phyloP scores from a whole-genome alignment of 202 grass and related monocot genomes.

The Saccharum hybrid region DNA sequence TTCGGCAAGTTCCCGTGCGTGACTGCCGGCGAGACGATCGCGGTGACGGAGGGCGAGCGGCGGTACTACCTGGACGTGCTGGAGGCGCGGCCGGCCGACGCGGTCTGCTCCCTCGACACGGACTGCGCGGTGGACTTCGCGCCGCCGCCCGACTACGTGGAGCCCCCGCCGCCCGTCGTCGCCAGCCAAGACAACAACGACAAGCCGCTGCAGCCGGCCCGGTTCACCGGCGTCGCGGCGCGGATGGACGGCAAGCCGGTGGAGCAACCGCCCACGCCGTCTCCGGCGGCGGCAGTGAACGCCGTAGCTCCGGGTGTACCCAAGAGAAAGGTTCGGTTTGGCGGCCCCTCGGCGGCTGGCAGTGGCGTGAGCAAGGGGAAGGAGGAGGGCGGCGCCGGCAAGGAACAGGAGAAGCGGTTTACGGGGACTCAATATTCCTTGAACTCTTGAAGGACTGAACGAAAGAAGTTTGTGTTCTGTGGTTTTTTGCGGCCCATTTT shows the following conservation, averaged over 20 bases:
- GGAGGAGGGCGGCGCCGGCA: background rate
- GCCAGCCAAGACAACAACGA: background rate
- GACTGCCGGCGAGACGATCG: constrained; percentile 57
- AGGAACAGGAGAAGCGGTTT: constrained; percentile 12
- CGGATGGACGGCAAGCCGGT: constrained; percentile 43
- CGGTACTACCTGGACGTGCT: constrained; percentile 52
- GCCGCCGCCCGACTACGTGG: constrained; percentile 39
- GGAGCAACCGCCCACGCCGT: background rate
- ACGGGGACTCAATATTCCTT: background rate
- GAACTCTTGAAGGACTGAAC: background rate
- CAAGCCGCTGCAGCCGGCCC: background rate
- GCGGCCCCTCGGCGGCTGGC: background rate
- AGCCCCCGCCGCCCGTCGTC: constrained; percentile 22
- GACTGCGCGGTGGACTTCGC: constrained; percentile 61
- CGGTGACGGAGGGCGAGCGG: constrained; percentile 40
- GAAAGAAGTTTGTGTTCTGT: background rate
- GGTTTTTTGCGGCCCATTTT: background rate
- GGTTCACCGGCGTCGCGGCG: constrained; percentile 25
- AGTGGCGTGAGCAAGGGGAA: background rate
- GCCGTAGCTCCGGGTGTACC: background rate
- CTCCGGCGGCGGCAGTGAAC: background rate
- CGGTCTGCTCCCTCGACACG: constrained; percentile 46
- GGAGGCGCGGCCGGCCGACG: constrained; percentile 45
- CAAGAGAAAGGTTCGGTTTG: constrained; percentile 4
- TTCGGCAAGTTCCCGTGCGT: constrained; percentile 48